phyloP scores from a whole-genome alignment of 768 basidiomycete genomes.

The Boletus vinaceobasis region DNA sequence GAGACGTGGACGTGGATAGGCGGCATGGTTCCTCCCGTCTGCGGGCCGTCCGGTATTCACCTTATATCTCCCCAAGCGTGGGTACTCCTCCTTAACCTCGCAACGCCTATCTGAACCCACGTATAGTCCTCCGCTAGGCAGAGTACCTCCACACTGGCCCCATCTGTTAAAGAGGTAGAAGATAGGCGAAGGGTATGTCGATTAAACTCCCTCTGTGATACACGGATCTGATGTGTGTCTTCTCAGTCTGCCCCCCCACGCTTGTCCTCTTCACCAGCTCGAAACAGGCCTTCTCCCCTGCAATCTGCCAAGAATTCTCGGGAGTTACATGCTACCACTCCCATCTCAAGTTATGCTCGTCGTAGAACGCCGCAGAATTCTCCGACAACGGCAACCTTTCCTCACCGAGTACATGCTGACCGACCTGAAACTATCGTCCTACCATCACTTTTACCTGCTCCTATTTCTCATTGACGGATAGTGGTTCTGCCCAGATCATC shows the following conservation, averaged over 20 bases:
- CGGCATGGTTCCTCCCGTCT: slow-evolving; percentile 27
- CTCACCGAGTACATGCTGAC: slow-evolving; percentile 32
- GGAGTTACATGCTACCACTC: slow-evolving; percentile 62
- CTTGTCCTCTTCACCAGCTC: slow-evolving; percentile 40
- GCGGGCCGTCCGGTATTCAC: slow-evolving; percentile 29
- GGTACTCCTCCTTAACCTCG: not conserved
- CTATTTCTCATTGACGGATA: slow-evolving; percentile 20
- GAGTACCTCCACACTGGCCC: slow-evolving; percentile 39
- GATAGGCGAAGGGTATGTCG: slow-evolving; percentile 33
- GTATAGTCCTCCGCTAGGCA: slow-evolving; percentile 42
- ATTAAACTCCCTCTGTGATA: slow-evolving; percentile 27
- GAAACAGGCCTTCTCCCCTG: slow-evolving; percentile 42
- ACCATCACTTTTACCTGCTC: slow-evolving; percentile 54
- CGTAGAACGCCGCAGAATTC: slow-evolving; percentile 75
- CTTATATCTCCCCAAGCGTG: slow-evolving; percentile 29
- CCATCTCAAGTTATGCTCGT: slow-evolving; percentile 77
- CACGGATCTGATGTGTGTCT: slow-evolving; percentile 30
- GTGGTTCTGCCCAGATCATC: not conserved
- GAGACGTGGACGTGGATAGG: slow-evolving; percentile 31
- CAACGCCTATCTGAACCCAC: not conserved
- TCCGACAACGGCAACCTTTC: slow-evolving; percentile 64
- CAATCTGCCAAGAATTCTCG: slow-evolving; percentile 48
- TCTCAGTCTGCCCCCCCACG: slow-evolving; percentile 35
- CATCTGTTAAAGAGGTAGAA: slow-evolving; percentile 25
- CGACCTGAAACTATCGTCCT: slow-evolving; percentile 37